phyloP scores from a whole-genome alignment of 768 basidiomycete species.

The Coprinopsis cinerea region DNA sequence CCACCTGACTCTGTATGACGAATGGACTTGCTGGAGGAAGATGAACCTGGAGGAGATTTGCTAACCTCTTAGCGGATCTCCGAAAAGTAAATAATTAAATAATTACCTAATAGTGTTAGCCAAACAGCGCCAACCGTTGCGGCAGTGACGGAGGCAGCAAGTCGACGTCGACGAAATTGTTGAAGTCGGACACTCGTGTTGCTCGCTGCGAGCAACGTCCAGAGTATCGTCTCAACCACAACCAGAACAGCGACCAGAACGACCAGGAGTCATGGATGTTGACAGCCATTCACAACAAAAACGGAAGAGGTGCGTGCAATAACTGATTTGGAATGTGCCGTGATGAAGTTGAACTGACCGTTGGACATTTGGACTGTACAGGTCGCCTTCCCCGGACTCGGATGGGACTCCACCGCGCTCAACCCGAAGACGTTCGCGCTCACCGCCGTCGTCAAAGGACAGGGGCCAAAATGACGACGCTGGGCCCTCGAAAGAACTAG shows the following conservation, averaged over 20 bases:
- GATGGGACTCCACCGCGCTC: slow-evolving; percentile 36
- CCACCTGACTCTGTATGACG: too few species aligned
- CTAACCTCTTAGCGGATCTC: not conserved
- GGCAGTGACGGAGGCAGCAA: not conserved
- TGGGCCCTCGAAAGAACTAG: slow-evolving; percentile 34
- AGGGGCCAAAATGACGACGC: slow-evolving; percentile 15
- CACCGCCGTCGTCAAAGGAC: slow-evolving; percentile 24
- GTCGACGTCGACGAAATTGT: not conserved
- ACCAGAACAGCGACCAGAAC: not conserved
- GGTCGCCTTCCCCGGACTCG: slow-evolving; percentile 43
- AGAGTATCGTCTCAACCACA: not conserved
- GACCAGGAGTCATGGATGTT: slow-evolving; percentile 5
- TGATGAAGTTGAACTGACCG: not conserved
- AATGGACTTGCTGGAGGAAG: too few species aligned
- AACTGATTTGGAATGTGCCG: not conserved
- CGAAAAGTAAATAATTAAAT: not conserved
- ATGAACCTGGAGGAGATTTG: too few species aligned
- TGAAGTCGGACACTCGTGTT: not conserved
- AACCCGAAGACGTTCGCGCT: slow-evolving; percentile 39
- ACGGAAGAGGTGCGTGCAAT: slow-evolving; percentile 40
- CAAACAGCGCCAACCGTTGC: too few species aligned
- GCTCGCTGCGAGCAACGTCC: not conserved
- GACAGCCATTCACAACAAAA: slow-evolving; percentile 33
- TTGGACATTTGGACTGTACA: slow-evolving; percentile 14
- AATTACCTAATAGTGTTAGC: not conserved